Evolutionary conservation across 768 basidiomycete genomes (phyloP).

Genomic region (Tricholoma furcatifolium): DNA sequence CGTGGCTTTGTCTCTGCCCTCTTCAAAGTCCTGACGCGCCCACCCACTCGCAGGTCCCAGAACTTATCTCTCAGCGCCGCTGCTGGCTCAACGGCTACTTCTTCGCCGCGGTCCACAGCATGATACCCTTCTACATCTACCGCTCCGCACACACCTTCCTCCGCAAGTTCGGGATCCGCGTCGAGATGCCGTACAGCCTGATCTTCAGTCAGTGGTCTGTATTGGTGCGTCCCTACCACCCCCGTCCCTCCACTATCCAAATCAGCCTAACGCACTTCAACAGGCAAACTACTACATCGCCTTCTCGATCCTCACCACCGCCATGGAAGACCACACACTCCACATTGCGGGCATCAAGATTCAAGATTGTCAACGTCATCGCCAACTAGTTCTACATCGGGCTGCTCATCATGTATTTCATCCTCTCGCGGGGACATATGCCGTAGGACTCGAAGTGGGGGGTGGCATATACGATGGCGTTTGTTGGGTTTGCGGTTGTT

Average conservation of each 20-base stretch:
- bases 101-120: conserved; percentile 94
- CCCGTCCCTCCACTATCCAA: too few relatives aligned
- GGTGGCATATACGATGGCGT: too few relatives aligned
- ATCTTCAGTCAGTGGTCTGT: conserved; percentile 81
- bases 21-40: too few relatives aligned
- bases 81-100: too few relatives aligned
- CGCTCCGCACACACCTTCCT: conserved; percentile 80
- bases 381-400: conserved; percentile 89
- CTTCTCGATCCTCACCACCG: too few relatives aligned
- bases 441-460: too few relatives aligned
- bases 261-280: too few relatives aligned
- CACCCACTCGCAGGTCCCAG: too few relatives aligned
- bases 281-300: conserved; percentile 94
- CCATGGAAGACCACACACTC: conserved; percentile 68
- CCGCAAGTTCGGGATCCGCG: conserved; percentile 92
- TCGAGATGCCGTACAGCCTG: conserved; percentile 92
- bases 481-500: too few relatives aligned
- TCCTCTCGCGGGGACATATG: conserved; percentile 85
- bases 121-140: conserved; percentile 94
- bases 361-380: conserved; percentile 72
- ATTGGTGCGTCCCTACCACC: too few relatives aligned
- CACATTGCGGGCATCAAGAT: conserved; percentile 56
- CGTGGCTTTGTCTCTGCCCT: too few relatives aligned
- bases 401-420: conserved; percentile 81
- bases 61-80: too few relatives aligned